Conservation (phyloP, 2,329 filamentous ascomycete species). For the Dactylella cylindrospora region DNA sequence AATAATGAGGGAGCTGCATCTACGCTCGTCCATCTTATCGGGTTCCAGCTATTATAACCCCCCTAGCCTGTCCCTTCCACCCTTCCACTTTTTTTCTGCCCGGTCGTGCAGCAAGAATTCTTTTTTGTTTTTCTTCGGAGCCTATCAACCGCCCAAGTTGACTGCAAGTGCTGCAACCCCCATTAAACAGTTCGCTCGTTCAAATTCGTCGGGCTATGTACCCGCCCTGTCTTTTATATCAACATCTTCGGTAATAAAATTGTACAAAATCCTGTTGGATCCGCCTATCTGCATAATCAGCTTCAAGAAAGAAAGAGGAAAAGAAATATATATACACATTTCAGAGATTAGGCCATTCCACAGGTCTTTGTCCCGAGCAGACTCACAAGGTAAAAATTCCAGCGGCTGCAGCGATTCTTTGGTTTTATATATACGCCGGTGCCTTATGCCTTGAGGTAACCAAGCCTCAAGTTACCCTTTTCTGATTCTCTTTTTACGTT, state of each 20-base stretch:
- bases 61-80: conserved; percentile 1
- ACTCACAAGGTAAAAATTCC: too few relatives aligned
- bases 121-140: not conserved
- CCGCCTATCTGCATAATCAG: too few relatives aligned
- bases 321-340: not conserved
- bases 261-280: too few relatives aligned
- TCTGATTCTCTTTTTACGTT: conserved; percentile 3
- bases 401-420: too few relatives aligned
- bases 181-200: too few relatives aligned
- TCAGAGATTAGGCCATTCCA: too few relatives aligned
- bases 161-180: too few relatives aligned
- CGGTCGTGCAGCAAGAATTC: too few relatives aligned
- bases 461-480: not conserved
- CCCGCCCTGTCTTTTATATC: conserved; percentile 15
- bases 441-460: conserved; percentile 13
- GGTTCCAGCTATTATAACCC: conserved; percentile 12
- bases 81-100: conserved; percentile 3
- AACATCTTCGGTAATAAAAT: too few relatives aligned
- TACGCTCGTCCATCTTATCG: conserved; percentile 17
- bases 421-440: conserved; percentile 25
- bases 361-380: too few relatives aligned
- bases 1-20: conserved; percentile 14
- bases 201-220: conserved; percentile 12
- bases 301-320: too few relatives aligned
- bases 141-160: too few relatives aligned